Base-by-base conservation (phyloP, 108 stramenopile genomes). In the Phaeodactylum tricornutum region DNA sequence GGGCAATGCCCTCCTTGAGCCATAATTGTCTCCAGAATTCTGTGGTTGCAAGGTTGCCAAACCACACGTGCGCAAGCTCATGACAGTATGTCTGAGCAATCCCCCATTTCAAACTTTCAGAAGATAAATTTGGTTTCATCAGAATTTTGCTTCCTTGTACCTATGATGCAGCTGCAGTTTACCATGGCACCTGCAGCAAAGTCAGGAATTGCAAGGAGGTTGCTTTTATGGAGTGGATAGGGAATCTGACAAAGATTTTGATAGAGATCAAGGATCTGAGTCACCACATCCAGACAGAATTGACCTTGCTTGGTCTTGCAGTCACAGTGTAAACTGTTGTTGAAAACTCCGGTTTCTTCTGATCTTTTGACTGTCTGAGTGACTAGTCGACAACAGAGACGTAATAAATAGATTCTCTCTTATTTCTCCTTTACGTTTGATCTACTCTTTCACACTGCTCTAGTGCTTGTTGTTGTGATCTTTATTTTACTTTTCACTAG, bases 171-270 rank as follows among this genome's bases (percentile, higher is more conserved):
- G 20, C 83, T 79, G 77, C 79, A 81, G 50, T 81, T 81, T 64
- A 81, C 84, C 84, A 85, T 58, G 30, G 84, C 84, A 0, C 84
- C 84, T 25, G 78, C 75, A 3, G 84, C 84, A 52, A 85, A 85
- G 46, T 81, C 80, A 19, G 80, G 72, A 48, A 70, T 75, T 11
- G 75, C 81, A 1, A 79, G 23, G 12, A 86, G 49, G 47, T 85
- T 77, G 29, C 67, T 62, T 55, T 85, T 79, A 15, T 69, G 58
- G 33, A 85, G 64, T 3, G 84, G 84, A 62, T 81, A 85, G 23
- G 64, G 35, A 29, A 69, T 36, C 1, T 48, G 44, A 33, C 50
- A 74, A 6, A 34, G 19, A 3, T 61, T 34, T n/a, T 75, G 72
- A 53, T 69, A 79, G 2, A 74, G 56, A 57, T 75, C 76, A 9